These are phyloP conservation scores for Excoecaria cochinchinensis DNA, from an alignment of 345 rosid species.

Conservation along the genomic window DNA sequence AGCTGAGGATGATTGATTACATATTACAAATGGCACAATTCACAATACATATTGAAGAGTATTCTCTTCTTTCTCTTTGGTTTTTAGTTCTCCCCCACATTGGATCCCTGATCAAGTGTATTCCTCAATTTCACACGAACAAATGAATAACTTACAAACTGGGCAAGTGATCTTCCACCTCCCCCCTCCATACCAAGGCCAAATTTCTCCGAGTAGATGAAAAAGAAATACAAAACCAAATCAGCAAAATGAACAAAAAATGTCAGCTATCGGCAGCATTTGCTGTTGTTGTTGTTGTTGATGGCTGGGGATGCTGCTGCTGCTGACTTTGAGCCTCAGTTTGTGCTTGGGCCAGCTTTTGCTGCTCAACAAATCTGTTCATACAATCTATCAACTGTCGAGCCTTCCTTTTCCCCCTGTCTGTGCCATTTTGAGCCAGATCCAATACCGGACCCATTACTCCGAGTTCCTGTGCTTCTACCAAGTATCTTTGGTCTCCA, in stretches of 20 bases:
- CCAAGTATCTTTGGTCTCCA: conserved; percentile 66
- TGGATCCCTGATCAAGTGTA: conserved; percentile 4
- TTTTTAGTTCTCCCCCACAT: conserved; percentile 5
- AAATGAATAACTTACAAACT: conserved; percentile 39
- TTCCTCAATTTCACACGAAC: conserved; percentile 26
- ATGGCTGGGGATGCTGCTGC: conserved; percentile 23
- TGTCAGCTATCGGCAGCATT: conserved; percentile 47
- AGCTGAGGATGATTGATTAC: conserved; percentile 43
- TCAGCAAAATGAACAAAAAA: conserved; percentile 13
- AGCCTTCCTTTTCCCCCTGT: conserved; percentile 94
- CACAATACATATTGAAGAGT: conserved; percentile 10
- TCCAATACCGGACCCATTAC: conserved; percentile 71
- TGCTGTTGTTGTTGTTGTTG: conserved; percentile 19
- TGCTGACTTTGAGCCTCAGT: conserved; percentile 39
- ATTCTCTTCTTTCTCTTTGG: background rate
- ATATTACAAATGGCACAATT: conserved; percentile 28
- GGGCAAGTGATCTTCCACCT: conserved; percentile 58
- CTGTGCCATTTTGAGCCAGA: conserved; percentile 84
- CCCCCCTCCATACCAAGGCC: conserved; percentile 25
- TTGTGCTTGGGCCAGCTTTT: conserved; percentile 52
- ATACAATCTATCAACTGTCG: conserved; percentile 81
- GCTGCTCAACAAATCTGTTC: conserved; percentile 67
- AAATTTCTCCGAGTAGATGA: conserved; percentile 15
- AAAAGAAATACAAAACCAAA: conserved; percentile 23
- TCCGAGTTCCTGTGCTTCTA: conserved; percentile 77